Evolutionary conservation across 257 asterid species (phyloP).

Genomic region (Jasminum sambac): DNA sequence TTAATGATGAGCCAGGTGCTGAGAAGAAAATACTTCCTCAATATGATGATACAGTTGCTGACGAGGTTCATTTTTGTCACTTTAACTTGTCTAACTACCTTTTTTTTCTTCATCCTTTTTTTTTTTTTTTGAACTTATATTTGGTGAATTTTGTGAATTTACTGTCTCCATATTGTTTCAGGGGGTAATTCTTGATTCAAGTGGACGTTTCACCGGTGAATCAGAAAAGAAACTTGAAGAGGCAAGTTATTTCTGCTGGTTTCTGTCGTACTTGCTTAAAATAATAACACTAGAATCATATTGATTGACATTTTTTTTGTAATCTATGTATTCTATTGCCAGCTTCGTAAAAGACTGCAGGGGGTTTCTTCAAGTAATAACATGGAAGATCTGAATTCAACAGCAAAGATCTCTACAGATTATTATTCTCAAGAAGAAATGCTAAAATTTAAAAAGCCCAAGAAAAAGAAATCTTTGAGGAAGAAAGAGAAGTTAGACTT

Average conservation of each 20-base stretch:
- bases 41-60: conserved; percentile 84
- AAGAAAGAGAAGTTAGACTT: conserved; percentile 86
- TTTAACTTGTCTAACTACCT: not conserved
- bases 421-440: conserved; percentile 89
- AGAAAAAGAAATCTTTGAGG: conserved; percentile 89
- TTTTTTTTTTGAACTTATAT: too few relatives aligned
- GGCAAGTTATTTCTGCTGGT: conserved; percentile 42
- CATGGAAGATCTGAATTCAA: conserved; percentile 61
- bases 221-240: conserved; percentile 91
- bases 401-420: conserved; percentile 64
- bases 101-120: too few relatives aligned
- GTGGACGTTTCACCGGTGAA: conserved; percentile 82
- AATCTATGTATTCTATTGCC: conserved; percentile 31
- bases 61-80: conserved; percentile 59
- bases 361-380: conserved; percentile 53
- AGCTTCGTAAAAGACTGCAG: conserved; percentile 88
- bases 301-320: conserved; percentile 22
- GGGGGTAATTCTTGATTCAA: conserved; percentile 90
- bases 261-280: conserved; percentile 13
- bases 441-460: conserved; percentile 84
- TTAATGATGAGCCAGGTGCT: conserved; percentile 56
- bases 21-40: conserved; percentile 87
- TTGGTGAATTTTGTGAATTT: conserved; percentile 18
- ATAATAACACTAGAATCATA: conserved; percentile 16
- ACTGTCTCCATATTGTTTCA: conserved; percentile 31